A percentile compares a stretch with the other conserved stretches of the same genome.
Evolutionary conservation across 495 filamentous ascomycete genomes (phyloP).

Genomic region (Jackrogersella multiformis): DNA sequence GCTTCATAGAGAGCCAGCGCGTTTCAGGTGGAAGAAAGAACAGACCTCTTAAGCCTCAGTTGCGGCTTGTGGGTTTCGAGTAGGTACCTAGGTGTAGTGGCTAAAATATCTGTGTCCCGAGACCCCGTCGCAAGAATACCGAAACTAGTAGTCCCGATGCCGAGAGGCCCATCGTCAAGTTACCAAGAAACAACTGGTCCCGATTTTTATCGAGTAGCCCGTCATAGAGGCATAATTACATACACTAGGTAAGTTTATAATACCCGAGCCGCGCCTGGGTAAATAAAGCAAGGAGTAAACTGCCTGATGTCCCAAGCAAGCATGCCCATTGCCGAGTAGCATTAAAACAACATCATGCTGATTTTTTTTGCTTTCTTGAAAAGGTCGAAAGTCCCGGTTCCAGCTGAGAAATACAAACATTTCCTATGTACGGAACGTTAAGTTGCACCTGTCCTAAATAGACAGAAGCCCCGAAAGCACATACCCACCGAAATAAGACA

Average conservation of each 20-base stretch:
- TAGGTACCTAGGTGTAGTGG: too few species aligned
- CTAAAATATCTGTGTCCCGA: slow-evolving; percentile 19
- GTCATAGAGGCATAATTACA: slow-evolving; percentile 3
- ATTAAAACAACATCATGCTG: slow-evolving; percentile 34
- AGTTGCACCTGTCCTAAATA: slow-evolving; percentile 29
- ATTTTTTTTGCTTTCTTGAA: slow-evolving; percentile 23
- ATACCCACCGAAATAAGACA: slow-evolving; percentile 4
- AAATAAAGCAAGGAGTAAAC: slow-evolving; percentile 18
- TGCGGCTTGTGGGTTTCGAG: slow-evolving; percentile 30
- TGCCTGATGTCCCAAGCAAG: slow-evolving; percentile 13
- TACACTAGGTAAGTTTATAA: background rate
- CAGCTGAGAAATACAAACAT: slow-evolving; percentile 22
- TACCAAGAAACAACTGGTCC: background rate
- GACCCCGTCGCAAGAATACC: slow-evolving; percentile 7
- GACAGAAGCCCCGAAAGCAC: slow-evolving; percentile 28
- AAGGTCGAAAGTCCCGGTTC: slow-evolving; percentile 20
- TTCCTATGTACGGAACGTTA: slow-evolving; percentile 12
- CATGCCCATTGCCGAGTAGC: slow-evolving; percentile 11
- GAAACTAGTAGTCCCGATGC: slow-evolving; percentile 17
- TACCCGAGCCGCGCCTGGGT: background rate
- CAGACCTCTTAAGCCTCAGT: slow-evolving; percentile 27
- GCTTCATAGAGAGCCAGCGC: slow-evolving; percentile 14
- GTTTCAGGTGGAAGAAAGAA: slow-evolving; percentile 39
- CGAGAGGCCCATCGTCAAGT: slow-evolving; percentile 10
- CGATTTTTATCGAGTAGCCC: slow-evolving; percentile 22